phyloP scores from a whole-genome alignment of 176 grass and related monocot genomes.

The Rhynchospora tenuis region DNA sequence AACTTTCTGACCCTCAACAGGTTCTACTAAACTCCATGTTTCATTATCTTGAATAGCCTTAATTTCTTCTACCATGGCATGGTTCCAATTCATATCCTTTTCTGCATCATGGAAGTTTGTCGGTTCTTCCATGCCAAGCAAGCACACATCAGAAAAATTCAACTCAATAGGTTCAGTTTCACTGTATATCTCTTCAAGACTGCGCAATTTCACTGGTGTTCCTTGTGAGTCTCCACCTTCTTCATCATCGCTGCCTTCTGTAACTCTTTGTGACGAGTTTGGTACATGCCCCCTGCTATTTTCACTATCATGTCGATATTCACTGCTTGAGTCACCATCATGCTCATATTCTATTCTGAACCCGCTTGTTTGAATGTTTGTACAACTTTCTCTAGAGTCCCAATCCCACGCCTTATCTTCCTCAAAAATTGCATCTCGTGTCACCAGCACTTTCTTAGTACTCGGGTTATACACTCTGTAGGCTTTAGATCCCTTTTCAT shows the following conservation, averaged over 20 bases:
- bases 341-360: no score
- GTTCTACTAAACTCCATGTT: not conserved
- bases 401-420: not conserved
- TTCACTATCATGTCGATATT: not conserved
- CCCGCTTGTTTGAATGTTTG: not conserved
- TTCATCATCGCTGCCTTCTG: no score
- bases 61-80: not conserved
- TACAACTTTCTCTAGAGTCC: not conserved
- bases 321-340: no score
- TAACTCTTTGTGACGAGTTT: no score
- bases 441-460: not conserved
- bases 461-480: not conserved
- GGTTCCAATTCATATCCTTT: not conserved
- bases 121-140: no score
- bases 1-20: not conserved
- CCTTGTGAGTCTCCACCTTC: not conserved
- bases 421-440: constrained; percentile 2
- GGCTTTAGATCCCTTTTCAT: not conserved
- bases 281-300: not conserved
- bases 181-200: not conserved
- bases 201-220: not conserved
- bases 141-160: not conserved
- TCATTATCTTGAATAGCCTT: not conserved
- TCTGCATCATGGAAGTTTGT: not conserved
- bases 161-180: not conserved